Percentiles rank a stretch among this genome's conserved stretches.
Evolutionary conservation across 176 grass and related monocot genomes (phyloP).

Genomic region (Microstegium vimineum): DNA sequence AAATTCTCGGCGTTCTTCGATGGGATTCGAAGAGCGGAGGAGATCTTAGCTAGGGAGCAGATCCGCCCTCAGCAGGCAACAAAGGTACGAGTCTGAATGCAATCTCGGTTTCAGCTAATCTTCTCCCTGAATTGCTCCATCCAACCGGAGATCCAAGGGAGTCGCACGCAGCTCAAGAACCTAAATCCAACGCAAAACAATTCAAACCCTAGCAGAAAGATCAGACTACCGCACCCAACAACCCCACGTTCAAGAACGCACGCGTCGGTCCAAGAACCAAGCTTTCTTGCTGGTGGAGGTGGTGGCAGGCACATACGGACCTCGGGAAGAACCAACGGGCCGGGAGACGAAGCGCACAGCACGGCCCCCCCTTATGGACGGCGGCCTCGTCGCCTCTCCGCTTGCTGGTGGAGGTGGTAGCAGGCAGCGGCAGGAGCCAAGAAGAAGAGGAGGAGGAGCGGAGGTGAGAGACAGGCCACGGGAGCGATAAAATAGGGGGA

Average conservation of each 20-base stretch:
- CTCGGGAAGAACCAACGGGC: not conserved
- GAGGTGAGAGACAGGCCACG: conserved; percentile 16
- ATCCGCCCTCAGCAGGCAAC: not conserved
- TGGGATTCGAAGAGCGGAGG: not conserved
- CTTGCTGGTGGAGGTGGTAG: not conserved
- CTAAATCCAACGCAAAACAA: not conserved
- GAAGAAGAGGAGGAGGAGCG: not conserved
- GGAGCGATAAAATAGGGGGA: conserved; percentile 39
- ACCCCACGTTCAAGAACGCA: conserved; percentile 16
- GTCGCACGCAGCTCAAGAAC: not conserved
- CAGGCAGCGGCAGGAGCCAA: not conserved
- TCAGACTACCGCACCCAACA: not conserved
- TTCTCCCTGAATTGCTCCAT: conserved; percentile 28
- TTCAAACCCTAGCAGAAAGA: not conserved
- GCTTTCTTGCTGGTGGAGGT: not conserved
- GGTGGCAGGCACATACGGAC: not conserved
- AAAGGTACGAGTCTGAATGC: not conserved
- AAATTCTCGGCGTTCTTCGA: not conserved
- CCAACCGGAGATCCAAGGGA: conserved; percentile 23
- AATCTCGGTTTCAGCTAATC: not conserved
- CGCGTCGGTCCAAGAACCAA: not conserved
- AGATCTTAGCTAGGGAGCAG: not conserved
- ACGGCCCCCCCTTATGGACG: not conserved
- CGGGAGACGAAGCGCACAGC: not conserved
- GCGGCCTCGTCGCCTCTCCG: not conserved